Percentiles rank a stretch among this genome's conserved stretches.
These are phyloP conservation scores for Lactarius hengduanensis DNA, from an alignment of 768 basidiomycete species.

Conservation along the genomic window DNA sequence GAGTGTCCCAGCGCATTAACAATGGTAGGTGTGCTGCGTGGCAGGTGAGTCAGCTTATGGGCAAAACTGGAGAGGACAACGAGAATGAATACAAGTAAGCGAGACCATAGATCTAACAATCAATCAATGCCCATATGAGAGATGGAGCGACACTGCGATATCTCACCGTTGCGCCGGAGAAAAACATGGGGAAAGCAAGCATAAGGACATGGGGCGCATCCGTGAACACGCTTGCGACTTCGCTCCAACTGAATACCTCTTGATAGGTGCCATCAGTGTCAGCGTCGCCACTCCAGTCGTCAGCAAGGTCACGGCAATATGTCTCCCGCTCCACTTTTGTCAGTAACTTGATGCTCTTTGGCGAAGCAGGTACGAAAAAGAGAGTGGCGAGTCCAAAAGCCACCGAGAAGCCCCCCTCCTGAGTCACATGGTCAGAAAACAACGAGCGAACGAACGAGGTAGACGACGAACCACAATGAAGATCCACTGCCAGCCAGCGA, in stretches of 20 bases:
- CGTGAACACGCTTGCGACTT: slow-evolving; percentile 48
- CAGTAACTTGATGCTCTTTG: slow-evolving; percentile 50
- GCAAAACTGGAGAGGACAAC: neutral
- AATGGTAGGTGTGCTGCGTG: slow-evolving; percentile 32
- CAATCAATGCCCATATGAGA: neutral
- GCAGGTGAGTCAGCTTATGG: neutral
- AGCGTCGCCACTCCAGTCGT: slow-evolving; percentile 34
- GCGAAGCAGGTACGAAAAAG: slow-evolving; percentile 48
- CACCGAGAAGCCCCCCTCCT: slow-evolving; percentile 63
- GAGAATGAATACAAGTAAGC: slow-evolving; percentile 28
- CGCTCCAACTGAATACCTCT: slow-evolving; percentile 55
- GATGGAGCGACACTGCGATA: neutral
- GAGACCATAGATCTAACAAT: slow-evolving; percentile 25
- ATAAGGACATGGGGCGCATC: slow-evolving; percentile 54
- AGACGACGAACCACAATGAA: slow-evolving; percentile 48
- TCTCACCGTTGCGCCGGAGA: slow-evolving; percentile 43
- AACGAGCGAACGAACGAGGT: neutral
- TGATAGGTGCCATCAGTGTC: slow-evolving; percentile 39
- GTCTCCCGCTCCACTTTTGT: slow-evolving; percentile 44
- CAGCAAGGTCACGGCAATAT: slow-evolving; percentile 39
- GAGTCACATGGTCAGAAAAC: neutral
- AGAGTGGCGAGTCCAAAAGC: slow-evolving; percentile 52
- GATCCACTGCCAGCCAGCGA: slow-evolving; percentile 64
- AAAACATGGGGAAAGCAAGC: slow-evolving; percentile 49
- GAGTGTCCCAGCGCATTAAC: slow-evolving; percentile 34